Evolutionary conservation across 169 alveolate species (phyloP).

Genomic region (Babesia bovis): DNA sequence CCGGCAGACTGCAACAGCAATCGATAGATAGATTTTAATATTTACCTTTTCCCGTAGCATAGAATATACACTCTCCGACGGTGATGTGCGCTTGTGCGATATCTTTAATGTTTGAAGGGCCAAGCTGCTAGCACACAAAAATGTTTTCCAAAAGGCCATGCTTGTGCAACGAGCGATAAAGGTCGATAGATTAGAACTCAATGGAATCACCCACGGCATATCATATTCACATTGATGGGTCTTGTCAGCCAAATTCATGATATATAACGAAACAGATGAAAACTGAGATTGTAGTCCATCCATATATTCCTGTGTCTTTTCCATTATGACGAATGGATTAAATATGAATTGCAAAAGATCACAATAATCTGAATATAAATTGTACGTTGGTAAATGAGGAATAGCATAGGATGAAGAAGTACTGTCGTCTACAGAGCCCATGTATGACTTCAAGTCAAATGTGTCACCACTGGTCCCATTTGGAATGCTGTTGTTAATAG

Average conservation of each 20-base stretch:
- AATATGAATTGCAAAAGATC: slow-evolving; percentile 41
- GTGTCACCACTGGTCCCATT: slow-evolving; percentile 9
- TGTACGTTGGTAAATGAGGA: slow-evolving; percentile 33
- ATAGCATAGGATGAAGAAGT: background rate
- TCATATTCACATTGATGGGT: slow-evolving; percentile 1
- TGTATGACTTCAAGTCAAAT: slow-evolving; percentile 36
- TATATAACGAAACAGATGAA: slow-evolving; percentile 9
- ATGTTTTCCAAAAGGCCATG: slow-evolving; percentile 30
- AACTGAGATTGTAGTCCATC: slow-evolving; percentile 36
- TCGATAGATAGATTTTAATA: background rate
- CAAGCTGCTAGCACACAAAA: slow-evolving; percentile 21
- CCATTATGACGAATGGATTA: slow-evolving; percentile 52
- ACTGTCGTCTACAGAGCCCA: background rate
- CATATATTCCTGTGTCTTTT: slow-evolving; percentile 50
- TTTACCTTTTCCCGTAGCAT: slow-evolving; percentile 56
- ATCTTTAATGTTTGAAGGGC: slow-evolving; percentile 54
- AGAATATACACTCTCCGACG: slow-evolving; percentile 38
- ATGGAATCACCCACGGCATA: slow-evolving; percentile 12
- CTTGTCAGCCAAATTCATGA: slow-evolving; percentile 39
- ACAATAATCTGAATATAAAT: slow-evolving; percentile 53
- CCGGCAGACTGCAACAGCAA: slow-evolving; percentile 23
- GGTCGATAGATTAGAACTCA: slow-evolving; percentile 5
- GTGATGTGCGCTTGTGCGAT: slow-evolving; percentile 44
- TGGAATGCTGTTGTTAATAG: background rate
- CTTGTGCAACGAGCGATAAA: slow-evolving; percentile 36